Evolutionary conservation across 495 filamentous ascomycete species (phyloP).

Genomic region (Hamigera avellanea): DNA sequence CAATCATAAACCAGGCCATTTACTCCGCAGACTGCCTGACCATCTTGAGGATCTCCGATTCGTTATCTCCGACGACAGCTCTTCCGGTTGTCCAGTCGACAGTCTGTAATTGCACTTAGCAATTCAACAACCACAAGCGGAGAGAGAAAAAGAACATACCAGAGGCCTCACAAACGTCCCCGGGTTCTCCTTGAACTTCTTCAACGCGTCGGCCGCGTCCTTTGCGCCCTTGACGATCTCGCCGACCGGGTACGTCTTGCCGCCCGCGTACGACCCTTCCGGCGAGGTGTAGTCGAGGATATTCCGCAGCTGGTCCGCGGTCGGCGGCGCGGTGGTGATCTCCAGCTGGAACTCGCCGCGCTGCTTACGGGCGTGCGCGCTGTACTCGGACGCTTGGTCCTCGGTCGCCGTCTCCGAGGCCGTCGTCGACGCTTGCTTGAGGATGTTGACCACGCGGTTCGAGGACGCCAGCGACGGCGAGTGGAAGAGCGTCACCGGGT

Average conservation of each 20-base stretch:
- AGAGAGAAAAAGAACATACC: conserved; percentile 31
- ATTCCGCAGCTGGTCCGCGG: conserved; percentile 68
- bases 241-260: conserved; percentile 17
- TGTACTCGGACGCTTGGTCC: conserved; percentile 54
- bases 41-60: conserved; percentile 78
- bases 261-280: conserved; percentile 27
- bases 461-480: conserved; percentile 55
- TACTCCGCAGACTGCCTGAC: conserved; percentile 34
- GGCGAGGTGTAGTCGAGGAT: conserved; percentile 74
- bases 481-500: conserved; percentile 96
- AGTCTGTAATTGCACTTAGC: conserved; percentile 31
- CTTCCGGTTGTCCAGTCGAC: conserved; percentile 93
- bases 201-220: conserved; percentile 63
- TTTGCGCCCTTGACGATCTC: conserved; percentile 61
- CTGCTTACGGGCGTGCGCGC: conserved; percentile 39
- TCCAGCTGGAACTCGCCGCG: conserved; percentile 74
- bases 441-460: conserved; percentile 51
- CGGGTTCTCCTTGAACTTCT: conserved; percentile 51
- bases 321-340: conserved; percentile 70
- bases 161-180: conserved; percentile 67
- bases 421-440: conserved; percentile 62
- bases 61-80: conserved; percentile 60
- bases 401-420: conserved; percentile 47
- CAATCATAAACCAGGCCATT: too few species aligned
- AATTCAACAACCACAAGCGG: background rate